phyloP scores from a whole-genome alignment of 2,329 filamentous ascomycete genomes.

The Cladosporium sp. region DNA sequence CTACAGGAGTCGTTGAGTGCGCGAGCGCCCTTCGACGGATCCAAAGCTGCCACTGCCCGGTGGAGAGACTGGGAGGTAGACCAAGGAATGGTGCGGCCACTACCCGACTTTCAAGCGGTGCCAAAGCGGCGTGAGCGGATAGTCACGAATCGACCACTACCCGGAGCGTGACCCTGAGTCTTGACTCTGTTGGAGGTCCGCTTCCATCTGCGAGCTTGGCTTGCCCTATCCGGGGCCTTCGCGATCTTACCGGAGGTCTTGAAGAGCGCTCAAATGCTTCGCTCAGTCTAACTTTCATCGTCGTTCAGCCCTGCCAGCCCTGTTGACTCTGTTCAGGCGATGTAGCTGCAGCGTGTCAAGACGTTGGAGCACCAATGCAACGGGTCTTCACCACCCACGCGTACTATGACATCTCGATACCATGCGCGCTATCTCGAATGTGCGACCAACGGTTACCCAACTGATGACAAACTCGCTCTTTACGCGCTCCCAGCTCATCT shows the following conservation, averaged over 20 bases:
- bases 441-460: no score
- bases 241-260: not conserved
- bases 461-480: conserved; percentile 9
- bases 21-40: conserved; percentile 2
- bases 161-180: not conserved
- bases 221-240: not conserved
- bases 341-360: no score
- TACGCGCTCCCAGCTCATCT: conserved; percentile 6
- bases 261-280: no score
- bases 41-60: not conserved
- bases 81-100: not conserved
- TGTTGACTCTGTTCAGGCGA: no score
- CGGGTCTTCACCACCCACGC: no score
- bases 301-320: no score
- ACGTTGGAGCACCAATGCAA: no score
- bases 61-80: conserved; percentile 5
- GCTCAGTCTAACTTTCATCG: no score
- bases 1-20: conserved; percentile 7
- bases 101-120: conserved; percentile 5
- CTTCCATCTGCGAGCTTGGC: not conserved
- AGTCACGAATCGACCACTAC: not conserved
- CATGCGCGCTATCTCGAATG: no score
- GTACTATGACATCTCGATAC: no score
- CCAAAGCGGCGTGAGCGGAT: conserved; percentile 10
- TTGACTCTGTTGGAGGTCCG: not conserved